A percentile compares a stretch with the other conserved stretches of the same genome.
These are phyloP conservation scores for Podaxis sp. DNA, from an alignment of 768 basidiomycete species.

Conservation along the genomic window DNA sequence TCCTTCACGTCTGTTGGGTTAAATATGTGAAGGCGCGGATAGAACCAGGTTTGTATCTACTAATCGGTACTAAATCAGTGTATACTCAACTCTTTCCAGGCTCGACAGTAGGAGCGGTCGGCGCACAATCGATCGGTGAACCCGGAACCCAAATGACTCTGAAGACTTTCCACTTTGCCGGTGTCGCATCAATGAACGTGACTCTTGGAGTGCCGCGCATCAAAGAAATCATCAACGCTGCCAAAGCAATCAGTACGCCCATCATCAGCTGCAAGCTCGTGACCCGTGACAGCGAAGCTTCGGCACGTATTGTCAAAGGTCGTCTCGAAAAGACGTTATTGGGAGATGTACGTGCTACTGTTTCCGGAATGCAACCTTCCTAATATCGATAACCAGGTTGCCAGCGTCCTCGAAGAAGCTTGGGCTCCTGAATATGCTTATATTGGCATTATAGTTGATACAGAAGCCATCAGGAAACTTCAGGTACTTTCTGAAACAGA, in stretches of 20 bases:
- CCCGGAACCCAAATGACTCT: conserved; percentile 99
- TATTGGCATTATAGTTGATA: conserved; percentile 90
- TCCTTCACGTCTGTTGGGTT: conserved; percentile 86
- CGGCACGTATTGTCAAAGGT: conserved; percentile 96
- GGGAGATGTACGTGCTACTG: conserved; percentile 68
- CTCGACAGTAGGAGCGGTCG: conserved; percentile 97
- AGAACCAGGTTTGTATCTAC: conserved; percentile 71
- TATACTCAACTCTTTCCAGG: conserved; percentile 41
- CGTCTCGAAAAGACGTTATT: conserved; percentile 93
- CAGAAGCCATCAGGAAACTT: conserved; percentile 82
- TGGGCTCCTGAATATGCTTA: conserved; percentile 94
- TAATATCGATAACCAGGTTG: conserved; percentile 53
- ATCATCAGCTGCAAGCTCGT: conserved; percentile 97
- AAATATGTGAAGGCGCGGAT: conserved; percentile 96
- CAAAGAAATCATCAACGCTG: conserved; percentile 99
- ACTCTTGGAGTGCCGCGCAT: conserved; percentile 99
- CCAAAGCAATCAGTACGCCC: conserved; percentile 95
- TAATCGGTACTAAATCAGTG: not conserved
- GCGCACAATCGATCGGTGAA: conserved; percentile 98
- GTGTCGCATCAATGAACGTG: conserved; percentile 99
- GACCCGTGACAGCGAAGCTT: conserved; percentile 81
- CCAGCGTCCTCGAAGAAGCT: conserved; percentile 91
- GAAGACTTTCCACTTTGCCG: conserved; percentile 99
- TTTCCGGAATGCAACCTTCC: not conserved
- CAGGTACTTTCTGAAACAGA: conserved; percentile 51